A percentile compares a stretch with the other conserved stretches of the same genome.
Conservation (phyloP, 768 basidiomycete genomes). For the Hirschioporus abietinus region DNA sequence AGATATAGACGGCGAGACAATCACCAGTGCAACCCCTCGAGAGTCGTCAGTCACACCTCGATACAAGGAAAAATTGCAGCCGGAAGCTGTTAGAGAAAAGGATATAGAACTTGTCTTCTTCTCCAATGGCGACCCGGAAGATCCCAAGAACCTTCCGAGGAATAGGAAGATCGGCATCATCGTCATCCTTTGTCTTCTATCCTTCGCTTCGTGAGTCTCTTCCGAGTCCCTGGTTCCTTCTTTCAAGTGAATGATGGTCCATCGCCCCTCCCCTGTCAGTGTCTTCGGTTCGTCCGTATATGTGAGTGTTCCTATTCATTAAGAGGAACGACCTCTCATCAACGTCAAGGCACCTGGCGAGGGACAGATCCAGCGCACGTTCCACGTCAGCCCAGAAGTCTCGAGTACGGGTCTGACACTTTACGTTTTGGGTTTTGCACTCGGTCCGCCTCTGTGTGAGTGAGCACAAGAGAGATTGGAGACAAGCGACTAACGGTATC, state of each 20-base stretch:
- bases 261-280: not conserved
- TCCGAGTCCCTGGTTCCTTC: no score
- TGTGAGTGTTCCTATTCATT: slow-evolving; percentile 16
- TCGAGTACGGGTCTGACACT: slow-evolving; percentile 19
- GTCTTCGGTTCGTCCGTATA: slow-evolving; percentile 17
- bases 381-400: slow-evolving; percentile 14
- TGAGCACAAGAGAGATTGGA: not conserved
- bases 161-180: slow-evolving; percentile 10
- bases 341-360: slow-evolving; percentile 18
- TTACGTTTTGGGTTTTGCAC: slow-evolving; percentile 19
- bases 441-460: slow-evolving; percentile 18
- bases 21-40: not conserved
- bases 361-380: slow-evolving; percentile 13
- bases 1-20: not conserved
- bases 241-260: not conserved
- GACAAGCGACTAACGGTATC: slow-evolving; percentile 1
- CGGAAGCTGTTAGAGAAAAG: not conserved
- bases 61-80: not conserved
- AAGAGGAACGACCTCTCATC: slow-evolving; percentile 13
- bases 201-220: slow-evolving; percentile 13
- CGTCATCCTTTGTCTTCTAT: slow-evolving; percentile 8
- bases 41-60: not conserved
- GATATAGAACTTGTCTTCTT: slow-evolving; percentile 12
- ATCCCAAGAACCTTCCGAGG: slow-evolving; percentile 15
- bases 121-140: slow-evolving; percentile 12